Conservation (phyloP, 495 filamentous ascomycete genomes). For the Podospora appendiculata region DNA sequence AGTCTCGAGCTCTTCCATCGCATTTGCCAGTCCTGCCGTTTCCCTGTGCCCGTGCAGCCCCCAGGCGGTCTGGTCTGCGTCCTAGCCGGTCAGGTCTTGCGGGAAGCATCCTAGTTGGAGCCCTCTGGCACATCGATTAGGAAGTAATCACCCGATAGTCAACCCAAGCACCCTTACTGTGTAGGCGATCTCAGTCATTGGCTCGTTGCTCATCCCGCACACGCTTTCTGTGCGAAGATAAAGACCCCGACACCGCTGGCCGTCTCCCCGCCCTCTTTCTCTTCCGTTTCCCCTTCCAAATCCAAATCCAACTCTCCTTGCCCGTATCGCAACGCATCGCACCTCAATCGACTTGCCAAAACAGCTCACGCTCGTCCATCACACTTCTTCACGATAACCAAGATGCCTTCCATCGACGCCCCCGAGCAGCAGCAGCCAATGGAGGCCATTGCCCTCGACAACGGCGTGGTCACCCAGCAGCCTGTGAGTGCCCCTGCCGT, state of each 20-base stretch:
- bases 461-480: conserved; percentile 15
- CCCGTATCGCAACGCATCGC: neutral
- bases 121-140: no score
- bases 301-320: neutral
- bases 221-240: neutral
- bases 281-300: neutral
- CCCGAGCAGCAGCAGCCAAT: conserved; percentile 22
- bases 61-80: no score
- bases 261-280: neutral
- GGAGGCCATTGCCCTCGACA: conserved; percentile 15
- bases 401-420: conserved; percentile 17
- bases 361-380: neutral
- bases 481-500: conserved; percentile 9
- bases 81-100: no score
- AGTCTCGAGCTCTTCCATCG: no score
- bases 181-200: no score
- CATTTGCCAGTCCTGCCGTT: no score
- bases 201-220: no score
- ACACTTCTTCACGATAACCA: neutral
- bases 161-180: neutral
- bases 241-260: conserved; percentile 1
- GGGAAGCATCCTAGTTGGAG: no score
- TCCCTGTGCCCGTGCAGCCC: no score
- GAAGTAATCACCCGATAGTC: neutral
- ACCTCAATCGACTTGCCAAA: neutral